Evolutionary conservation across 208 protist species (phyloP).

Genomic region (Angomonas ambiguus): DNA sequence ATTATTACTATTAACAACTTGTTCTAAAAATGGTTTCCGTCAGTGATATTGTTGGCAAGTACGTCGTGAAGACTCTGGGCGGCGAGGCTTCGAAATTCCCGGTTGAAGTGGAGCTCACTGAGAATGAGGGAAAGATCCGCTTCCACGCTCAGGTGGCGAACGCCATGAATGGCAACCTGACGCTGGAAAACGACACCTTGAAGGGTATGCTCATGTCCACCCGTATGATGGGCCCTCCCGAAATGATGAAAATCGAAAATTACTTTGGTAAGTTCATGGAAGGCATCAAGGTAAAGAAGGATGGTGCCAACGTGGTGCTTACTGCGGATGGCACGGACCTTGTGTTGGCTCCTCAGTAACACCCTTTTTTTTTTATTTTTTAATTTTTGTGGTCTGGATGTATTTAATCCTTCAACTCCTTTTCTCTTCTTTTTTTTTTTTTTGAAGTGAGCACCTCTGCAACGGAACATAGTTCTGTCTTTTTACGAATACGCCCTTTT

Average conservation of each 20-base stretch:
- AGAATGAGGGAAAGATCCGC: background rate
- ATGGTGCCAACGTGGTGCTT: background rate
- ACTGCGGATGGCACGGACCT: background rate
- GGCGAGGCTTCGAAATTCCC: background rate
- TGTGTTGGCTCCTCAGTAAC: background rate
- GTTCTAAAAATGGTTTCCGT: background rate
- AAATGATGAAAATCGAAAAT: background rate
- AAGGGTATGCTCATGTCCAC: constrained; percentile 7
- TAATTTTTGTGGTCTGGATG: background rate
- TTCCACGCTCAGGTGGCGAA: constrained; percentile 4
- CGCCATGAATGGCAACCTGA: background rate
- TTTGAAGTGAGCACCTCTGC: background rate
- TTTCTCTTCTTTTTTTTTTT: constrained; percentile 10
- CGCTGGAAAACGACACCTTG: background rate
- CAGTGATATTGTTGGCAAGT: constrained; percentile 5
- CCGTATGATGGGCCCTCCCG: constrained; percentile 6
- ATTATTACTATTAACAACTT: background rate
- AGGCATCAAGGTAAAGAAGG: background rate
- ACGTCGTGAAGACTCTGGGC: background rate
- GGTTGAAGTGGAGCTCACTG: background rate
- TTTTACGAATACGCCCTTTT: background rate
- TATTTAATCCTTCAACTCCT: background rate
- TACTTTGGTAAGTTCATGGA: constrained; percentile 2
- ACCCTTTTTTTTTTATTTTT: constrained; percentile 16
- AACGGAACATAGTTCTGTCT: background rate